A percentile compares a stretch with the other conserved stretches of the same genome.
Conservation (phyloP, 2,329 filamentous ascomycete species). For the Fusarium pseudograminearum region DNA sequence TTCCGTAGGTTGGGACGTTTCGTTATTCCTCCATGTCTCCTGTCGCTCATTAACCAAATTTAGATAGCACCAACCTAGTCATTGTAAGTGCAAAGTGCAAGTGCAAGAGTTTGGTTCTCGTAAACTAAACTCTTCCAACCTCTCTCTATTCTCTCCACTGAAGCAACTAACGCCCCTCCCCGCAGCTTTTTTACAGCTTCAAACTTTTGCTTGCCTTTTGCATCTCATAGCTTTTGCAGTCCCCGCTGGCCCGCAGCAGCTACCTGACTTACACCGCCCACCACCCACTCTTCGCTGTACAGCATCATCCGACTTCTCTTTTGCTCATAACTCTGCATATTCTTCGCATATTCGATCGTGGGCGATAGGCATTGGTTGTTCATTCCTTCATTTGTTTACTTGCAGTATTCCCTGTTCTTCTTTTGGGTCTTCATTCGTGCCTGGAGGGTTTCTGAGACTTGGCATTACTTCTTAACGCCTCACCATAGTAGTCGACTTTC, state of each 20-base stretch:
- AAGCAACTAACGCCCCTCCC: constrained; percentile 26
- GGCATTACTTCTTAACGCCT: constrained; percentile 29
- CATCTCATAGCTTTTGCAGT: constrained; percentile 23
- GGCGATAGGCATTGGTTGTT: constrained; percentile 18
- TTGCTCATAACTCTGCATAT: constrained; percentile 15
- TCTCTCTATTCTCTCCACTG: constrained; percentile 13
- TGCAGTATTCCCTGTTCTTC: constrained; percentile 6
- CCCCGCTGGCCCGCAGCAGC: constrained; percentile 42
- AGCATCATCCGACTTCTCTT: constrained; percentile 41
- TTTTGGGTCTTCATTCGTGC: constrained; percentile 1
- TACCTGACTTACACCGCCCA: constrained; percentile 48
- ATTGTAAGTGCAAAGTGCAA: constrained; percentile 24
- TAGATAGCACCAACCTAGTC: constrained; percentile 14
- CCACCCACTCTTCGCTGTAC: constrained; percentile 37
- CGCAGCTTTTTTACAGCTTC: constrained; percentile 31
- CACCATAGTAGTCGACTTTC: constrained; percentile 8
- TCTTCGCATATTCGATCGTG: constrained; percentile 10
- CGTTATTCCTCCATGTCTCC: constrained; percentile 10
- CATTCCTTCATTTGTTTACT: constrained; percentile 13
- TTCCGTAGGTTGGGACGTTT: constrained; percentile 22
- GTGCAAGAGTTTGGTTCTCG: not conserved
- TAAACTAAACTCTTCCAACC: constrained; percentile 8
- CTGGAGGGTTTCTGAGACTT: not conserved
- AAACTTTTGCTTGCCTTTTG: constrained; percentile 17
- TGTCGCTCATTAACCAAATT: constrained; percentile 27